Conservation (phyloP, 2,329 filamentous ascomycete species). For the Daldinia eschscholtzii region DNA sequence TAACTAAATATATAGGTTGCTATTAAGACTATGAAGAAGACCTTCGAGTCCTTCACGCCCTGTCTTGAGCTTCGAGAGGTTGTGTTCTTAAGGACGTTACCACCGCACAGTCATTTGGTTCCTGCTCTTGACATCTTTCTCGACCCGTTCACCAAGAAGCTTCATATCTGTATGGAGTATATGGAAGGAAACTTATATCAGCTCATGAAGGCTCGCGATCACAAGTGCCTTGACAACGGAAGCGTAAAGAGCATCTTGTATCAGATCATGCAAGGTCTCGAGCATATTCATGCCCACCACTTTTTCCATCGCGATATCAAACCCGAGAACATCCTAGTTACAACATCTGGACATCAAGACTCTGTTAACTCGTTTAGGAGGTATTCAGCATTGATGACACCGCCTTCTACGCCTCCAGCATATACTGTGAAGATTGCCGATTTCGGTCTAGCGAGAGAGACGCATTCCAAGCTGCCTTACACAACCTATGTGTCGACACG, state of each 20-base stretch:
- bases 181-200: constrained; percentile 99
- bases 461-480: constrained; percentile 94
- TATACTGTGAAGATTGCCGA: constrained; percentile 99
- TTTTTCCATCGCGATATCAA: constrained; percentile 99
- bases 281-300: constrained; percentile 96
- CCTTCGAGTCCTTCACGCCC: constrained; percentile 89
- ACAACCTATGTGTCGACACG: constrained; percentile 98
- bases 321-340: constrained; percentile 97
- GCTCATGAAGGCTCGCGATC: constrained; percentile 97
- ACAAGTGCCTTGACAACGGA: constrained; percentile 89
- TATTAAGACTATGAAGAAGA: constrained; percentile 99
- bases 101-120: constrained; percentile 91
- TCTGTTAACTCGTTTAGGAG: constrained; percentile 86
- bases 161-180: constrained; percentile 99
- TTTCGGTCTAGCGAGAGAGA: constrained; percentile 97
- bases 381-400: constrained; percentile 93
- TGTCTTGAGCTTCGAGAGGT: constrained; percentile 96
- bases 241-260: constrained; percentile 98
- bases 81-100: constrained; percentile 92
- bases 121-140: constrained; percentile 98
- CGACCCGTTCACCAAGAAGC: constrained; percentile 93
- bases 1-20: constrained; percentile 75
- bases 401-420: constrained; percentile 90
- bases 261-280: constrained; percentile 94
- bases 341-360: constrained; percentile 87